Conservation (phyloP, 768 basidiomycete species). For the Leccinum longicurvipes region DNA sequence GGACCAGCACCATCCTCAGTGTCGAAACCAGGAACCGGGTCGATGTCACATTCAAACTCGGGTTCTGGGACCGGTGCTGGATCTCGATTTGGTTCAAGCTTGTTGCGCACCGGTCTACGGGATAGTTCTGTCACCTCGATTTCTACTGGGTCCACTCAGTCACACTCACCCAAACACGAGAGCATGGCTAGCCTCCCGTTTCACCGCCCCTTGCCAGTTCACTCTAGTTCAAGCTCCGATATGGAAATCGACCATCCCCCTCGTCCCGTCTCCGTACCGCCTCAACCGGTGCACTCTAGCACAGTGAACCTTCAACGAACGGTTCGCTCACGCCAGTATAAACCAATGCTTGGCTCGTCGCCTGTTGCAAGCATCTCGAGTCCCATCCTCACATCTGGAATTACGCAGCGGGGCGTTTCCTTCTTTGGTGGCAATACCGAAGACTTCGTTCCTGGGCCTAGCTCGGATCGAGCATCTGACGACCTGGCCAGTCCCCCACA, state of each 20-base stretch:
- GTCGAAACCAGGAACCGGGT: conserved; percentile 19
- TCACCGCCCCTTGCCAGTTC: conserved; percentile 7
- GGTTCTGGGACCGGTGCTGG: conserved; percentile 21
- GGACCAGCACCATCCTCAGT: conserved; percentile 10
- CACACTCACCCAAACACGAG: conserved; percentile 5
- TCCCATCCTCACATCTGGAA: conserved; percentile 10
- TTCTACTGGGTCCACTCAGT: conserved; percentile 22
- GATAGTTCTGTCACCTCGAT: conserved; percentile 32
- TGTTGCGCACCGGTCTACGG: conserved; percentile 20
- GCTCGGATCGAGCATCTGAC: conserved; percentile 15
- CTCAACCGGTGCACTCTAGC: conserved; percentile 8
- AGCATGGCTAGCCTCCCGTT: conserved; percentile 3
- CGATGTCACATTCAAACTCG: conserved; percentile 25
- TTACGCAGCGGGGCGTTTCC: neutral
- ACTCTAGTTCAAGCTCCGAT: conserved; percentile 9
- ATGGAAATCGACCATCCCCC: conserved; percentile 28
- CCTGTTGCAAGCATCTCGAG: conserved; percentile 20
- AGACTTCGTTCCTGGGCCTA: conserved; percentile 6
- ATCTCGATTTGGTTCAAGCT: conserved; percentile 24
- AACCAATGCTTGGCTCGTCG: conserved; percentile 10
- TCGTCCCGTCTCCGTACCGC: conserved; percentile 19
- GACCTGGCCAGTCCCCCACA: conserved; percentile 9
- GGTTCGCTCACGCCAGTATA: conserved; percentile 1
- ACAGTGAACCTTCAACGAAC: neutral
- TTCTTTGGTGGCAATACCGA: conserved; percentile 7